A percentile compares a stretch with the other conserved stretches of the same genome.
phyloP scores from a whole-genome alignment of 2,329 filamentous ascomycete species.

The Chalara sp. region DNA sequence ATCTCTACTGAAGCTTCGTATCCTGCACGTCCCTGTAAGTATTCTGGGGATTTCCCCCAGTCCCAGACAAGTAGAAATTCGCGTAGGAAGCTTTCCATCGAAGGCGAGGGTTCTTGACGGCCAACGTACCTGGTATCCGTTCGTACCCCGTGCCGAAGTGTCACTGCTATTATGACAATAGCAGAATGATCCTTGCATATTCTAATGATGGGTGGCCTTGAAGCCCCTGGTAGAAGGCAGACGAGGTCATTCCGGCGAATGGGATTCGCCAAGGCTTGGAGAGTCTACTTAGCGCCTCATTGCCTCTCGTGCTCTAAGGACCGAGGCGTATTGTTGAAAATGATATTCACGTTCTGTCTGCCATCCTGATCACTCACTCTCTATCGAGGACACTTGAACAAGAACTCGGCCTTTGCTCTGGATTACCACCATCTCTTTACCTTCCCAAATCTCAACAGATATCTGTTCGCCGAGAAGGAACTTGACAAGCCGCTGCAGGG shows the following conservation, averaged over 20 bases:
- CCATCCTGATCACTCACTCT: not conserved
- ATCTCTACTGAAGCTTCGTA: not conserved
- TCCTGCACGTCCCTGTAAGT: not conserved
- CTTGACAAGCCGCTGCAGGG: constrained; percentile 4
- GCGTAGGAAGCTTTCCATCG: not conserved
- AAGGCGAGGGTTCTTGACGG: not conserved
- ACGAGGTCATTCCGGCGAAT: not conserved
- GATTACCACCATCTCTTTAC: constrained; percentile 2
- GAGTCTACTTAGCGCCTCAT: not conserved
- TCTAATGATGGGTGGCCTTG: not conserved
- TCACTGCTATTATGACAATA: constrained; percentile 1
- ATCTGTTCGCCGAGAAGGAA: constrained; percentile 2
- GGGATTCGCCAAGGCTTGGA: constrained; percentile 2
- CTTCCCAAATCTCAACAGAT: constrained; percentile 5
- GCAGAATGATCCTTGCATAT: constrained; percentile 3
- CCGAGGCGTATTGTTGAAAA: not conserved
- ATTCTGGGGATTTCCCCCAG: not conserved
- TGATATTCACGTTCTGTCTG: constrained; percentile 3
- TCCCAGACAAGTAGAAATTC: constrained; percentile 3
- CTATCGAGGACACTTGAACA: constrained; percentile 1
- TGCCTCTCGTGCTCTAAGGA: not conserved
- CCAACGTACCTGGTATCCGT: not conserved
- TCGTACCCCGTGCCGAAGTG: not conserved
- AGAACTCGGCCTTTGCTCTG: constrained; percentile 1
- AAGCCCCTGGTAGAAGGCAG: constrained; percentile 5